These are phyloP conservation scores for Didymella segeticola DNA, from an alignment of 2,329 filamentous ascomycete species.

Conservation along the genomic window DNA sequence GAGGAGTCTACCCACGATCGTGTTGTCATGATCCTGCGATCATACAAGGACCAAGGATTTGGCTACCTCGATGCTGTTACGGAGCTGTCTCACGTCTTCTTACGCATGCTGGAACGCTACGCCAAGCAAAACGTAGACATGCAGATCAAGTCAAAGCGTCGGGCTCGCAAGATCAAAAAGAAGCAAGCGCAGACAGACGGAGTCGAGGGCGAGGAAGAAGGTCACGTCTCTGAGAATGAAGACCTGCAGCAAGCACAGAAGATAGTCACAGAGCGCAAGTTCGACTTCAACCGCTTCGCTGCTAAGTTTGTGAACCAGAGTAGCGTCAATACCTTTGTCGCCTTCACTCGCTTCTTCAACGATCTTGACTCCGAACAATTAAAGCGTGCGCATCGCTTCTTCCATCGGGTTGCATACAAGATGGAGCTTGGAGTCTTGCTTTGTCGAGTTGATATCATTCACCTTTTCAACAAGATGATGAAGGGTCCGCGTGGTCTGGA, in stretches of 20 bases:
- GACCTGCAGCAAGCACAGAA: conserved; percentile 75
- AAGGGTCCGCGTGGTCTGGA: conserved; percentile 83
- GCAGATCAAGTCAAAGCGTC: conserved; percentile 83
- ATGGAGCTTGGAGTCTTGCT: conserved; percentile 88
- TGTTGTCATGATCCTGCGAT: conserved; percentile 77
- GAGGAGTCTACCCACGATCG: conserved; percentile 93
- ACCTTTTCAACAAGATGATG: conserved; percentile 87
- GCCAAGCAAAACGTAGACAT: conserved; percentile 94
- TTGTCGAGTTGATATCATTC: conserved; percentile 88
- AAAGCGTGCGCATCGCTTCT: conserved; percentile 91
- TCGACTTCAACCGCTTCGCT: conserved; percentile 87
- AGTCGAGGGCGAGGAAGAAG: conserved; percentile 62
- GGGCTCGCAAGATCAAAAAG: conserved; percentile 76
- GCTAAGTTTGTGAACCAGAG: conserved; percentile 81
- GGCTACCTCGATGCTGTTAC: conserved; percentile 92
- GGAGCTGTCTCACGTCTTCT: conserved; percentile 87
- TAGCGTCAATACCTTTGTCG: conserved; percentile 87
- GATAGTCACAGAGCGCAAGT: conserved; percentile 82
- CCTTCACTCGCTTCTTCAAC: conserved; percentile 78
- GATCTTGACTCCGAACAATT: conserved; percentile 82
- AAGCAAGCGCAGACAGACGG: conserved; percentile 56
- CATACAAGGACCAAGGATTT: conserved; percentile 93
- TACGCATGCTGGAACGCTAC: conserved; percentile 90
- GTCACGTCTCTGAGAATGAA: conserved; percentile 64
- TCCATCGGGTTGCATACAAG: conserved; percentile 94